phyloP scores from a whole-genome alignment of 2,329 filamentous ascomycete species.

The Sporothrix humicola region DNA sequence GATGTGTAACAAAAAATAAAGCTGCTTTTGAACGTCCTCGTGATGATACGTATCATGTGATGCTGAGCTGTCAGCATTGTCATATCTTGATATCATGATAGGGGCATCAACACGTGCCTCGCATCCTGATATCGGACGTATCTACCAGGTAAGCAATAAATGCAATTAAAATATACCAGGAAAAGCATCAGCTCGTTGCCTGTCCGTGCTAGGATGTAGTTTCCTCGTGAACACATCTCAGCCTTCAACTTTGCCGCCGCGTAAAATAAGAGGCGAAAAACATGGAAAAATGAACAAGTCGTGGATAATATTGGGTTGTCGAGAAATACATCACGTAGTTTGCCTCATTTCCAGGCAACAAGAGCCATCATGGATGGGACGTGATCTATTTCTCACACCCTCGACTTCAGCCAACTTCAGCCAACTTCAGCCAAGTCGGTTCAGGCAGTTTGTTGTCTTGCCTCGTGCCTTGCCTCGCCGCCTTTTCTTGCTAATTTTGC shows the following conservation, averaged over 20 bases:
- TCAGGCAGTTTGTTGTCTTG: not conserved
- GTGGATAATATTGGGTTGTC: not conserved
- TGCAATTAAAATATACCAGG: not conserved
- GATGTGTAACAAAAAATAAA: not conserved
- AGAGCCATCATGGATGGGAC: not conserved
- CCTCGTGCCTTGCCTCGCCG: no score
- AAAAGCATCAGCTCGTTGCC: not conserved
- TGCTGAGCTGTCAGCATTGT: no score
- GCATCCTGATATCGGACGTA: not conserved
- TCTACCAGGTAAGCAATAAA: not conserved
- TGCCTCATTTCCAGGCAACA: not conserved
- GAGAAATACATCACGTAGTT: not conserved
- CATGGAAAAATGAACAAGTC: not conserved
- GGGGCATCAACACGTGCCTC: not conserved
- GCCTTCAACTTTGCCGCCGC: not conserved
- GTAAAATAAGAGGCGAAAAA: constrained; percentile 1
- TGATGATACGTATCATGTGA: no score
- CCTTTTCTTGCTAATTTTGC: not conserved
- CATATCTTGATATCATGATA: not conserved
- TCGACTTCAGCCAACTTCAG: constrained; percentile 9
- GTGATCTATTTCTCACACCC: constrained; percentile 27
- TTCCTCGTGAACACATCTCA: not conserved
- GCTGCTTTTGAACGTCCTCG: no score
- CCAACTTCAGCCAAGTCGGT: constrained; percentile 16
- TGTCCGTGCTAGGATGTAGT: not conserved